These are phyloP conservation scores for Avena atlantica DNA, from an alignment of 176 grass and related monocot genomes.

Conservation along the genomic window DNA sequence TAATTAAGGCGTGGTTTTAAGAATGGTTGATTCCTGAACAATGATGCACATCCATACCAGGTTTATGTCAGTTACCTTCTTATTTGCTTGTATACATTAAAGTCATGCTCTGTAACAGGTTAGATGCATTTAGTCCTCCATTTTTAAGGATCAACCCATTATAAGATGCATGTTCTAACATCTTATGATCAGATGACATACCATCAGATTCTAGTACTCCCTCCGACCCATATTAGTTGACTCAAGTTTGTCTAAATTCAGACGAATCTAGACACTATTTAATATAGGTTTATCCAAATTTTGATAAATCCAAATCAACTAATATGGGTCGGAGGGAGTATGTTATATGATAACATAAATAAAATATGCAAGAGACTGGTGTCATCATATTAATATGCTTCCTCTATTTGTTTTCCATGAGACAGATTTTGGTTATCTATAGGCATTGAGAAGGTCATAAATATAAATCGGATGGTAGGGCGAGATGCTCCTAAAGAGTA, in stretches of 20 bases:
- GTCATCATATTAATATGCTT: background rate
- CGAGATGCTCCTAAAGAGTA: too few species aligned
- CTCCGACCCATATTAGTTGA: too few species aligned
- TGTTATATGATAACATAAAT: background rate
- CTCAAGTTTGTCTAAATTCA: too few species aligned
- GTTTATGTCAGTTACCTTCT: background rate
- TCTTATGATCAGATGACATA: background rate
- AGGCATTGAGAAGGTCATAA: background rate
- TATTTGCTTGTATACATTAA: background rate
- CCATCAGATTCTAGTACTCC: background rate
- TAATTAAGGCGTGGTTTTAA: conserved; percentile 4
- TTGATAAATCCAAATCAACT: too few species aligned
- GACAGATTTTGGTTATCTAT: background rate
- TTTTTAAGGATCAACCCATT: background rate
- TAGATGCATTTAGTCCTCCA: background rate
- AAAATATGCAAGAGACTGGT: background rate
- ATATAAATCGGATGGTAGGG: background rate
- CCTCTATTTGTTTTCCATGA: background rate
- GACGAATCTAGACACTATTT: too few species aligned
- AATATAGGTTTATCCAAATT: too few species aligned
- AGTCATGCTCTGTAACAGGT: background rate
- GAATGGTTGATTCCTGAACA: background rate
- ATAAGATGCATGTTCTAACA: background rate
- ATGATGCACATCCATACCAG: background rate
- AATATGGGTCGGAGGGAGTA: background rate